Conservation (phyloP, 2,329 filamentous ascomycete species). For the Diaporthe citrichinensis region DNA sequence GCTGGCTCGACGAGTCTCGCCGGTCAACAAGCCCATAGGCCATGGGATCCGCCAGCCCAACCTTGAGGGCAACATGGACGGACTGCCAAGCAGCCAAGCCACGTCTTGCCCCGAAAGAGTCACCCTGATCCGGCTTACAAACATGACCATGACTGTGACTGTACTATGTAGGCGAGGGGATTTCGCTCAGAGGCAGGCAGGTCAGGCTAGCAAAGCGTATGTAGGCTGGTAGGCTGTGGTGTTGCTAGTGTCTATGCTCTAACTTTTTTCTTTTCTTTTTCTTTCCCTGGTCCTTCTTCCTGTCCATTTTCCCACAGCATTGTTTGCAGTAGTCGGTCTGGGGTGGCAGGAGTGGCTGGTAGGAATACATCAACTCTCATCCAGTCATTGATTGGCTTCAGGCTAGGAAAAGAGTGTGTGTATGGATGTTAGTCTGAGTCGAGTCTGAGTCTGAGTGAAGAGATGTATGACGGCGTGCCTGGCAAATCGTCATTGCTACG, state of each 20-base stretch:
- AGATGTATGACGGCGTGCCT: neutral
- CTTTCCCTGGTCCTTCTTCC: neutral
- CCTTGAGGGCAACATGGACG: slow-evolving; percentile 9
- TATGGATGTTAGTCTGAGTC: no score
- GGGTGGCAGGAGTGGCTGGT: neutral
- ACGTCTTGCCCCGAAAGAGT: slow-evolving; percentile 17
- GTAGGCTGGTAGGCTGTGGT: neutral
- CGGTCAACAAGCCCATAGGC: neutral
- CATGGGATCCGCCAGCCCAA: neutral
- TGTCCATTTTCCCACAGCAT: neutral
- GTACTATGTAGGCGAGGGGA: neutral
- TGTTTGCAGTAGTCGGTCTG: neutral
- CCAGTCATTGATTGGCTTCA: neutral
- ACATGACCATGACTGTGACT: neutral
- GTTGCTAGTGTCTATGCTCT: neutral
- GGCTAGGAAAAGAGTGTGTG: no score
- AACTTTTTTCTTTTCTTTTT: neutral
- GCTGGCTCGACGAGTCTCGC: neutral
- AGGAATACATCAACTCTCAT: neutral
- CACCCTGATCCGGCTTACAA: slow-evolving; percentile 19
- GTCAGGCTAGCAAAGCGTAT: neutral
- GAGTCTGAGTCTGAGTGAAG: no score
- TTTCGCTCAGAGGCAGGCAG: neutral
- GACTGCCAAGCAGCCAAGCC: slow-evolving; percentile 20
- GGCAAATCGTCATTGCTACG: slow-evolving; percentile 4